Conservation (phyloP, 2,329 filamentous ascomycete species). For the Sclerotinia spermophila region DNA sequence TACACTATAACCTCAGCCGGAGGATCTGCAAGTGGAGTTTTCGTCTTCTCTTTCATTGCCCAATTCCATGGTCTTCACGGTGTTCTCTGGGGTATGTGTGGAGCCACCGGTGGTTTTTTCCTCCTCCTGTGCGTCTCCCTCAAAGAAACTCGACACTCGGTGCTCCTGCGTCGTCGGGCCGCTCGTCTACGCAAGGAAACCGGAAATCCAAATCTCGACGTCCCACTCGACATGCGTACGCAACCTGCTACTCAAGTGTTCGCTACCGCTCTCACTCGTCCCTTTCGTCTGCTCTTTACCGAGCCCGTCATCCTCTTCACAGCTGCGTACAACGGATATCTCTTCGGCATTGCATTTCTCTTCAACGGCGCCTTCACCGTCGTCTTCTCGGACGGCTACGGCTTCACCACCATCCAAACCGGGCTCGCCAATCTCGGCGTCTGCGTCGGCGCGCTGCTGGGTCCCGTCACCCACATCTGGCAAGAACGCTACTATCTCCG, state of each 20-base stretch:
- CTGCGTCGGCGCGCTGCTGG: conserved; percentile 50
- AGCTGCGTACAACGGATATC: conserved; percentile 38
- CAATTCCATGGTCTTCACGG: conserved; percentile 14
- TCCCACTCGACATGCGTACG: conserved; percentile 42
- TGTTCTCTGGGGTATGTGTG: conserved; percentile 22
- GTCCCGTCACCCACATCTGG: conserved; percentile 65
- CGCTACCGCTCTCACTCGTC: conserved; percentile 38
- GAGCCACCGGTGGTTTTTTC: conserved; percentile 19
- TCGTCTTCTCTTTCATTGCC: conserved; percentile 23
- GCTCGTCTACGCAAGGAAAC: conserved; percentile 46
- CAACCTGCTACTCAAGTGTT: conserved; percentile 45
- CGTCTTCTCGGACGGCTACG: conserved; percentile 40
- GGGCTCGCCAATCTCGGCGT: conserved; percentile 41
- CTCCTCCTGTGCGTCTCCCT: conserved; percentile 21
- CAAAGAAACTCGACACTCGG: conserved; percentile 47
- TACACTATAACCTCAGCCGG: conserved; percentile 11
- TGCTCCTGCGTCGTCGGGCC: conserved; percentile 45
- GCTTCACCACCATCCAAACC: conserved; percentile 37
- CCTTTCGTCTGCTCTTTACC: conserved; percentile 40
- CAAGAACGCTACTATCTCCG: conserved; percentile 63
- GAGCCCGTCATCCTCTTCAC: conserved; percentile 39
- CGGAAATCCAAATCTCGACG: conserved; percentile 41
- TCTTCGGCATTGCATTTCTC: conserved; percentile 40
- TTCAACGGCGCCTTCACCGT: conserved; percentile 42
- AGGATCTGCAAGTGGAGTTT: conserved; percentile 40